A percentile compares a stretch with the other conserved stretches of the same genome.
Conservation (phyloP, 176 grass and related monocot genomes). For the Aegilops speltoides region DNA sequence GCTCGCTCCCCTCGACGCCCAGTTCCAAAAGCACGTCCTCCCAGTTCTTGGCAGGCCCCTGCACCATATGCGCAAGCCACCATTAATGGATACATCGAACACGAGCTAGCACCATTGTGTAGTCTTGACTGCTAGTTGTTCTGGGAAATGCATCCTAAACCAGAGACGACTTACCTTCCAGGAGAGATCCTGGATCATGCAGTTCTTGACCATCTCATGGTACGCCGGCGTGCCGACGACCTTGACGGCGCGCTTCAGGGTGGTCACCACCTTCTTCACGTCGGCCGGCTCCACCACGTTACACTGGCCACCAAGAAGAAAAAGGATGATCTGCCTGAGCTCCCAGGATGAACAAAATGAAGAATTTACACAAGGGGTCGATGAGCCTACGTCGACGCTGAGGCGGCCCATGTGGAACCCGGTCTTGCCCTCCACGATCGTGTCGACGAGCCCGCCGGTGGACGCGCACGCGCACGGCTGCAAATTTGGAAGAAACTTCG, state of each 20-base stretch:
- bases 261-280: constrained; percentile 60
- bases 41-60: constrained; percentile 90
- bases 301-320: constrained; percentile 40
- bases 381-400: constrained; percentile 58
- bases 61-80: neutral
- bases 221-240: constrained; percentile 60
- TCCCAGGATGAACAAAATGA: neutral
- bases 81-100: neutral
- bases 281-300: constrained; percentile 54
- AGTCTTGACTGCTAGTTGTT: too few relatives aligned
- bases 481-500: neutral
- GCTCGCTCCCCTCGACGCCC: constrained; percentile 52
- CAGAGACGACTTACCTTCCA: constrained; percentile 61
- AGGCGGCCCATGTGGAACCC: constrained; percentile 92
- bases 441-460: constrained; percentile 91
- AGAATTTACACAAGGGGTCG: neutral
- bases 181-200: constrained; percentile 89
- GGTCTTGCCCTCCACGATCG: constrained; percentile 76
- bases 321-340: neutral
- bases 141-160: neutral
- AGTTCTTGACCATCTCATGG: constrained; percentile 77
- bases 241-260: constrained; percentile 64
- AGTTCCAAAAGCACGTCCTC: constrained; percentile 60
- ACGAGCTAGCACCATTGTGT: neutral
- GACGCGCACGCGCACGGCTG: constrained; percentile 67